Evolutionary conservation across 2,329 filamentous ascomycete species (phyloP).

Genomic region (Torrubiellomyces zombiae): DNA sequence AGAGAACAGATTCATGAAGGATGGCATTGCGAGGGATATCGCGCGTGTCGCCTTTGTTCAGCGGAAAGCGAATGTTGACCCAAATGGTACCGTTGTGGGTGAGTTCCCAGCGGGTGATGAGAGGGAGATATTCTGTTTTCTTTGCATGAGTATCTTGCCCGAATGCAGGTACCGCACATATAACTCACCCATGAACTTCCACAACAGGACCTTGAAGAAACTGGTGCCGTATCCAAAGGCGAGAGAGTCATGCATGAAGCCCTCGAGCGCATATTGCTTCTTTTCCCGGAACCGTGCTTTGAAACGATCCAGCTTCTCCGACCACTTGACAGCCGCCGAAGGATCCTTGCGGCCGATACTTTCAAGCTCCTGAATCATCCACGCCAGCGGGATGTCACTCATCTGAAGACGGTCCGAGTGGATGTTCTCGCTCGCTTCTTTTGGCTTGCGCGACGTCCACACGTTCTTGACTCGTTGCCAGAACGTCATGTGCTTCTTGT

Average conservation of each 20-base stretch:
- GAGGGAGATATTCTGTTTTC: slow-evolving; percentile 18
- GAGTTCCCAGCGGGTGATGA: slow-evolving; percentile 24
- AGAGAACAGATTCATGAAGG: slow-evolving; percentile 20
- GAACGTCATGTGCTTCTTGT: slow-evolving; percentile 11
- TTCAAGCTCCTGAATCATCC: slow-evolving; percentile 35
- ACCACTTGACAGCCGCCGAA: slow-evolving; percentile 18
- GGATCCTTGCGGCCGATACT: slow-evolving; percentile 16
- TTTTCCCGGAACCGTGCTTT: slow-evolving; percentile 13
- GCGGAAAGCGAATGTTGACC: slow-evolving; percentile 19
- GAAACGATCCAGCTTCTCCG: slow-evolving; percentile 14
- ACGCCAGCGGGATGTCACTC: slow-evolving; percentile 32
- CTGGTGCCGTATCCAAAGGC: slow-evolving; percentile 18
- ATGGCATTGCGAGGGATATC: slow-evolving; percentile 23
- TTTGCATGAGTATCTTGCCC: not conserved
- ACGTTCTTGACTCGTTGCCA: slow-evolving; percentile 20
- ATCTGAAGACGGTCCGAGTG: slow-evolving; percentile 21
- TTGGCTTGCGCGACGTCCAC: slow-evolving; percentile 17
- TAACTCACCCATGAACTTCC: slow-evolving; percentile 25
- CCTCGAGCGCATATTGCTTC: slow-evolving; percentile 15
- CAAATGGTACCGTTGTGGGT: slow-evolving; percentile 11
- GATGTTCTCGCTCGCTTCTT: slow-evolving; percentile 14
- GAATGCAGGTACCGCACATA: not conserved
- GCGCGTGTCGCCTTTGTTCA: slow-evolving; percentile 18
- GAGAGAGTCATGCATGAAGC: slow-evolving; percentile 22
- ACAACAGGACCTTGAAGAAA: slow-evolving; percentile 22